Percentiles rank a stretch among this genome's conserved stretches.
Conservation (phyloP, 2,329 filamentous ascomycete species). For the Sclerotinia spermophila region DNA sequence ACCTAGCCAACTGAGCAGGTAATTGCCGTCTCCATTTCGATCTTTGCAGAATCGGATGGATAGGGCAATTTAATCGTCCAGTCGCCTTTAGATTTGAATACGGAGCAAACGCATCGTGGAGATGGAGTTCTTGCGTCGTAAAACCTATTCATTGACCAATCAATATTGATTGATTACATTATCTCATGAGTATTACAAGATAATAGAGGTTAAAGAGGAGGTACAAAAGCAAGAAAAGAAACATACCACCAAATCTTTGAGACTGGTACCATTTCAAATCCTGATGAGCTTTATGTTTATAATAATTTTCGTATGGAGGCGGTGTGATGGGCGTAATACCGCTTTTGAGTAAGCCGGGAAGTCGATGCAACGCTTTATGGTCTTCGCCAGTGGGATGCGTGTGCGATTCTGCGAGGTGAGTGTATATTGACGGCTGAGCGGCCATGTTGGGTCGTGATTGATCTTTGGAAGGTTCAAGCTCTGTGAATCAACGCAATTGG, state of each 20-base stretch:
- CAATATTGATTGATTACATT: background rate
- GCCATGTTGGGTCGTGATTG: background rate
- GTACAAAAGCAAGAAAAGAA: background rate
- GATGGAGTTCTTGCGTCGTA: constrained; percentile 1
- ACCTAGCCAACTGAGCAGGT: constrained; percentile 2
- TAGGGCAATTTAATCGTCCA: background rate
- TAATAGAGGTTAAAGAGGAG: too few relatives aligned
- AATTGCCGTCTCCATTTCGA: constrained; percentile 5
- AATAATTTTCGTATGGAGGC: constrained; percentile 4
- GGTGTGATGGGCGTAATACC: constrained; percentile 12
- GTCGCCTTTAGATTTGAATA: background rate
- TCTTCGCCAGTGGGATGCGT: constrained; percentile 5
- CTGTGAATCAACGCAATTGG: background rate
- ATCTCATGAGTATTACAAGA: fast-evolving
- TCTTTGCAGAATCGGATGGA: constrained; percentile 10
- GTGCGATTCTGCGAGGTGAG: constrained; percentile 1
- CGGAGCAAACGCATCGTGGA: constrained; percentile 3
- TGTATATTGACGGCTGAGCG: background rate
- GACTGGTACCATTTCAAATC: constrained; percentile 8
- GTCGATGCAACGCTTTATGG: background rate
- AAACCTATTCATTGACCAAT: background rate
- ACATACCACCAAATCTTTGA: constrained; percentile 3
- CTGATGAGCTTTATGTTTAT: constrained; percentile 3
- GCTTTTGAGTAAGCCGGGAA: constrained; percentile 3
- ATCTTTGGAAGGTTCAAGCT: background rate